These are phyloP conservation scores for Xerocomellus chrysenteron DNA, from an alignment of 768 basidiomycete species.

Conservation along the genomic window DNA sequence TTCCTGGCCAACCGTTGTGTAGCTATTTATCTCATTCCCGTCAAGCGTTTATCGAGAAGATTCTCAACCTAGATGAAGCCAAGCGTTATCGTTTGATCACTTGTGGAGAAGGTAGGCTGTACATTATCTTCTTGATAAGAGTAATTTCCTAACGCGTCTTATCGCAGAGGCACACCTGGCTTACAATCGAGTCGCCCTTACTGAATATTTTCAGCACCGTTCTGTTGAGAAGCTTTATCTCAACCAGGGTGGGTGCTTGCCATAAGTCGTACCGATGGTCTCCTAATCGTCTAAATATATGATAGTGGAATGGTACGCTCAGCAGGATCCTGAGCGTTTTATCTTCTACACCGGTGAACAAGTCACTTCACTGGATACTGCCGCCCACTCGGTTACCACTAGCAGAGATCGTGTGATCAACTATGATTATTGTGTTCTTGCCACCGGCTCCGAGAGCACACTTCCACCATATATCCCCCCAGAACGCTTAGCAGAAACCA, in stretches of 20 bases:
- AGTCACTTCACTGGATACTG: slow-evolving; percentile 40
- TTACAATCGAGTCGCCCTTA: slow-evolving; percentile 52
- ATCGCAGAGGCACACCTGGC: slow-evolving; percentile 43
- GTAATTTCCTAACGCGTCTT: slow-evolving; percentile 7
- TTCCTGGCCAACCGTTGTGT: no score
- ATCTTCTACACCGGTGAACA: slow-evolving; percentile 50
- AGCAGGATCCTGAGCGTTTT: slow-evolving; percentile 57
- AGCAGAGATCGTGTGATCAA: slow-evolving; percentile 42
- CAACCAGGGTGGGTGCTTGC: slow-evolving; percentile 38
- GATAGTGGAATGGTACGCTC: slow-evolving; percentile 54
- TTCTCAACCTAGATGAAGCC: slow-evolving; percentile 53
- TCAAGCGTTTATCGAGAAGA: slow-evolving; percentile 65
- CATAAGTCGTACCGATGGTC: neutral
- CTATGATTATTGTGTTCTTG: slow-evolving; percentile 66
- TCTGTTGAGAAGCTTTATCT: slow-evolving; percentile 59
- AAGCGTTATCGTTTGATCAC: slow-evolving; percentile 54
- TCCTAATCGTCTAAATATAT: slow-evolving; percentile 12
- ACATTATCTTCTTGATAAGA: slow-evolving; percentile 25
- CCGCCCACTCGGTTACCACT: slow-evolving; percentile 45
- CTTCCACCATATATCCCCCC: slow-evolving; percentile 57
- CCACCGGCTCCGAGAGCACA: slow-evolving; percentile 66
- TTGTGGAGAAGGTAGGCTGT: slow-evolving; percentile 52
- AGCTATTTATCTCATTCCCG: neutral
- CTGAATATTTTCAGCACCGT: slow-evolving; percentile 63
- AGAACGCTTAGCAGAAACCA: slow-evolving; percentile 37